Base-by-base conservation (phyloP, 345 rosid species). In the Cardiospermum halicacabum region DNA sequence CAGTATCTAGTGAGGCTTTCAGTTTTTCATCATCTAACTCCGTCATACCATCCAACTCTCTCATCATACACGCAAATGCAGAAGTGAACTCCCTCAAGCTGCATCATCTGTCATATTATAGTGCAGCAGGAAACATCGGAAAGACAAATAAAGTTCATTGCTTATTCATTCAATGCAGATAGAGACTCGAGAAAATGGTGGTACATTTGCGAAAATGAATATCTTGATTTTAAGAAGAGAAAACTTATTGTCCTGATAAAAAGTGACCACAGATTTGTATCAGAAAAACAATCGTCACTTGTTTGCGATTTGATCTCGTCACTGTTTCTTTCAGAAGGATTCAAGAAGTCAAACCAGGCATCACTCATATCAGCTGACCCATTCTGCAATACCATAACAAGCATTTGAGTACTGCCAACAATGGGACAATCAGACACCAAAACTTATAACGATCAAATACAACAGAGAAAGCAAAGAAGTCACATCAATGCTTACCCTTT, bases 191-290 rank as follows among this genome's bases (percentile, higher is more conserved):
- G 21, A 39, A 28, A 42, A 39, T 5, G 11, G 19, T 24, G 5
- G 27, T 18, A 65, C 40, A 55, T 26, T 36, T 13, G 47, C 27
- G 36, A 32, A 30, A 60, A 72, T 31, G 28, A 47, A 26, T 73
- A 90, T 96, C 95, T 88, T 71, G 85, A 78, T 71, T 81, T 68
- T 34, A 87, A 58, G 85, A 85, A 85, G 69, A 90, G 84, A 75
- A 80, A 87, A 78, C 98, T 84, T 27, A 71, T 67, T 53, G 80
- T 78, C 69, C 90, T 77, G 64, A 94, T 84, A 36, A 88, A 53
- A 60, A 87, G 81, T 49, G 83, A 57, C 96, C 99, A 94, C 32
- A 87, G 68, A 60, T 76, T 67, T 42, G 49, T 51, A 34, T 65
- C 83, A 51, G 60, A 39, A 0, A 58, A 69, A 60, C 66, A 47